Evolutionary conservation across 2,329 filamentous ascomycete genomes (phyloP).

Genomic region (Corynespora cassiicola): DNA sequence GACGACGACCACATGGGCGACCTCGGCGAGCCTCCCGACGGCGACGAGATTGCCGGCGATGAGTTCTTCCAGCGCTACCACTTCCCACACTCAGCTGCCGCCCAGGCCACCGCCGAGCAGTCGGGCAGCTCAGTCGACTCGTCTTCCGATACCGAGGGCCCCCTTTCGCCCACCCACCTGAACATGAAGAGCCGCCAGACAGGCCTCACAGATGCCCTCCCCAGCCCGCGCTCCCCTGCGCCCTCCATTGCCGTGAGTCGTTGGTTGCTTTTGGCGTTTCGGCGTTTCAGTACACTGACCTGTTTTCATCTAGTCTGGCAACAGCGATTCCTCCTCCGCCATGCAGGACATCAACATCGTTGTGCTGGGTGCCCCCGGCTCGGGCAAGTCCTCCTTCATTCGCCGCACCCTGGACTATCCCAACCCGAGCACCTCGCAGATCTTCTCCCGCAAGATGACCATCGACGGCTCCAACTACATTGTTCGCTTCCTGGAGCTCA

Average conservation of each 20-base stretch:
- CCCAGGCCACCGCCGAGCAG: slow-evolving; percentile 22
- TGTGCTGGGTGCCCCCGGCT: slow-evolving; percentile 60
- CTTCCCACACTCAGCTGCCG: slow-evolving; percentile 34
- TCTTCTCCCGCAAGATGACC: slow-evolving; percentile 60
- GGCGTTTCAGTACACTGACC: slow-evolving; percentile 21
- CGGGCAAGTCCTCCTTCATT: slow-evolving; percentile 67
- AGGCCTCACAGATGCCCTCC: slow-evolving; percentile 17
- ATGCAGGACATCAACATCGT: slow-evolving; percentile 65
- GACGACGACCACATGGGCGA: slow-evolving; percentile 19
- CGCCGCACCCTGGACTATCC: slow-evolving; percentile 63
- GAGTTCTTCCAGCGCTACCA: slow-evolving; percentile 51
- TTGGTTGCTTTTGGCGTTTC: slow-evolving; percentile 4
- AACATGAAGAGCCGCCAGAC: slow-evolving; percentile 32
- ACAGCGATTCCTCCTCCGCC: slow-evolving; percentile 34
- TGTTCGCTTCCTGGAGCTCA: slow-evolving; percentile 64
- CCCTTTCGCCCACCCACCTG: slow-evolving; percentile 44
- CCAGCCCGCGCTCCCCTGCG: slow-evolving; percentile 23
- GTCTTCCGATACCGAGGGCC: slow-evolving; percentile 46
- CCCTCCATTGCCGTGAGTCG: slow-evolving; percentile 34
- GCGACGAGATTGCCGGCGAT: slow-evolving; percentile 46
- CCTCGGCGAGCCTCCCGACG: slow-evolving; percentile 67
- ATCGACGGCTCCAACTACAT: slow-evolving; percentile 62
- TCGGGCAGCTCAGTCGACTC: slow-evolving; percentile 34
- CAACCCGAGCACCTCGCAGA: slow-evolving; percentile 49
- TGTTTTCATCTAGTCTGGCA: slow-evolving; percentile 27